Conservation (phyloP, 768 basidiomycete species). For the Boletus rufocinnamomeus region DNA sequence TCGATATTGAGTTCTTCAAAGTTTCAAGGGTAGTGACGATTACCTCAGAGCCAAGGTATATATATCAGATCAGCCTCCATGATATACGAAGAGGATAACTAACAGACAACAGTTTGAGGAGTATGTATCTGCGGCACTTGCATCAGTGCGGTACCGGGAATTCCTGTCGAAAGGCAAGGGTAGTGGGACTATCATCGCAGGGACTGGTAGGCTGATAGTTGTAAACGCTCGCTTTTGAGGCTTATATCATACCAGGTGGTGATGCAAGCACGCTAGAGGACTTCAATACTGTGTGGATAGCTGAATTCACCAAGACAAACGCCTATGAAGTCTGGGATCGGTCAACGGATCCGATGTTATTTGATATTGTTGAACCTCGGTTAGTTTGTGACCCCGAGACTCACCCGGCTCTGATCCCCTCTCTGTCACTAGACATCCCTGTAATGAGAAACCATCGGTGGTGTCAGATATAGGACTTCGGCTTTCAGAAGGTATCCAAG, state of each 20-base stretch:
- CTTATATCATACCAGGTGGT: conserved; percentile 44
- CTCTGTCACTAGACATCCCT: conserved; percentile 71
- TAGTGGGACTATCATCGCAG: conserved; percentile 65
- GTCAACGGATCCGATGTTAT: conserved; percentile 87
- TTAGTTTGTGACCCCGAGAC: conserved; percentile 32
- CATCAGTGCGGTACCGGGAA: conserved; percentile 88
- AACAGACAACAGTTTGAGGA: conserved; percentile 69
- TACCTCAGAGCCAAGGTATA: conserved; percentile 83
- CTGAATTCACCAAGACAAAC: conserved; percentile 84
- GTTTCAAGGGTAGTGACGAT: conserved; percentile 96
- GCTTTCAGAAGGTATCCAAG: conserved; percentile 91
- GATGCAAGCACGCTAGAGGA: conserved; percentile 66
- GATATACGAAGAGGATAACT: background rate
- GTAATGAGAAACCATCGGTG: conserved; percentile 85
- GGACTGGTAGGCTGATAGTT: conserved; percentile 42
- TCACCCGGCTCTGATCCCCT: conserved; percentile 2
- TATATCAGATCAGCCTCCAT: conserved; percentile 28
- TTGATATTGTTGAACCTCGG: conserved; percentile 95
- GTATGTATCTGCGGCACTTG: conserved; percentile 85
- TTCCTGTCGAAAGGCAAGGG: conserved; percentile 73
- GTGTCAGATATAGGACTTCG: conserved; percentile 91
- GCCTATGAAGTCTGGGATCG: conserved; percentile 91
- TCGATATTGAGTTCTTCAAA: conserved; percentile 32
- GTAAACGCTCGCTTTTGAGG: background rate
- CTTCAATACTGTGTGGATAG: conserved; percentile 87